These are phyloP conservation scores for Aristolochia contorta DNA, from an alignment of 164 flowering plant species.

Conservation along the genomic window DNA sequence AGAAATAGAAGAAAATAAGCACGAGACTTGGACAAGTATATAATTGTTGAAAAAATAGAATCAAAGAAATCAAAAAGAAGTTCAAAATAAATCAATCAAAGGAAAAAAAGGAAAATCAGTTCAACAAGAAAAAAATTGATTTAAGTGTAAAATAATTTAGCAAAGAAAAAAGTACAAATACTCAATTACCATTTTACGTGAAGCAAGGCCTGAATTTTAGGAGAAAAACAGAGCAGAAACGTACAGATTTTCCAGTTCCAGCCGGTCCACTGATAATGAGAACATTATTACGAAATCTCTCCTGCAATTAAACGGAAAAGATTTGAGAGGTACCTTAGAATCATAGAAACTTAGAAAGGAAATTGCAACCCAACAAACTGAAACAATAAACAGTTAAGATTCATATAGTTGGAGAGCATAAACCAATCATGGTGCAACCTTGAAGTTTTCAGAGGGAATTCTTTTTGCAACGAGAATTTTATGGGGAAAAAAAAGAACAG, in stretches of 20 bases:
- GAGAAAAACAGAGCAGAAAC: constrained; percentile 11
- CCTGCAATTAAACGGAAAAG: neutral
- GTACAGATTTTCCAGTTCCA: constrained; percentile 95
- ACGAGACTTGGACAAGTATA: too few relatives aligned
- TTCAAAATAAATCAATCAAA: too few relatives aligned
- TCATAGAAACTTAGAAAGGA: neutral
- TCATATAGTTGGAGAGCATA: neutral
- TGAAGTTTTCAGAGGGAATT: neutral
- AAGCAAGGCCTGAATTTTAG: neutral
- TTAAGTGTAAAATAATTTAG: neutral
- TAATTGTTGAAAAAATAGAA: too few relatives aligned
- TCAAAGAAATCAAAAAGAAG: too few relatives aligned
- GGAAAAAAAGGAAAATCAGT: neutral
- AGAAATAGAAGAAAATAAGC: too few relatives aligned
- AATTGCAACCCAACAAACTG: neutral
- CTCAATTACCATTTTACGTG: neutral
- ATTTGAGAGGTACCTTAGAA: neutral
- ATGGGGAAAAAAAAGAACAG: too few relatives aligned
- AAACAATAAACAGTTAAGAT: neutral
- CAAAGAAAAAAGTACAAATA: neutral
- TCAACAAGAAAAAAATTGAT: neutral
- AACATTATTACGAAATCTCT: constrained; percentile 18
- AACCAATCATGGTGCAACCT: neutral
- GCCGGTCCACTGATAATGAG: constrained; percentile 78
- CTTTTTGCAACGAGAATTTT: too few relatives aligned